Percentiles rank a stretch among this genome's conserved stretches.
phyloP scores from a whole-genome alignment of 371 early-diverging fungal species.

The Saksenaea vasiformis region DNA sequence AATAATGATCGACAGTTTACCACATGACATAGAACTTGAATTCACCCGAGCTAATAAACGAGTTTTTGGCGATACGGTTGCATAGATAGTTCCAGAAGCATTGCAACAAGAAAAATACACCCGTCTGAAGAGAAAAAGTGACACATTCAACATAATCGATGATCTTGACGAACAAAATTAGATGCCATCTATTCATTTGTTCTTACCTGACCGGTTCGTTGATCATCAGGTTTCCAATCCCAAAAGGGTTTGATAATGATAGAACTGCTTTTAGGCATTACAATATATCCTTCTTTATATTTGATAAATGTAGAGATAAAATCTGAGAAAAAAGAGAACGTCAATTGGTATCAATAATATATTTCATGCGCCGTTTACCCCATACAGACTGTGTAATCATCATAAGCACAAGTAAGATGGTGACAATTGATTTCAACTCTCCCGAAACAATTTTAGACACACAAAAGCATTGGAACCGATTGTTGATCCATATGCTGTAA shows the following conservation, averaged over 20 bases:
- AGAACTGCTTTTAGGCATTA: slow-evolving; percentile 12
- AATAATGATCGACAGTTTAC: slow-evolving; percentile 13
- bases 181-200: not conserved
- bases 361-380: slow-evolving; percentile 27
- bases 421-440: slow-evolving; percentile 48
- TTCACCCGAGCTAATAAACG: slow-evolving; percentile 39
- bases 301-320: slow-evolving; percentile 49
- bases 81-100: slow-evolving; percentile 38
- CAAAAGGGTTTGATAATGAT: slow-evolving; percentile 38
- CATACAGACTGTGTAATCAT: slow-evolving; percentile 40
- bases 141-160: slow-evolving; percentile 30
- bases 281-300: slow-evolving; percentile 43
- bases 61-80: slow-evolving; percentile 27
- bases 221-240: slow-evolving; percentile 36
- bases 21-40: slow-evolving; percentile 36
- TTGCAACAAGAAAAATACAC: slow-evolving; percentile 34
- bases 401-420: slow-evolving; percentile 40
- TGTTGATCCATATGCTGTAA: slow-evolving; percentile 32
- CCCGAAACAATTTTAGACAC: slow-evolving; percentile 35
- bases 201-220: slow-evolving; percentile 32
- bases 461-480: slow-evolving; percentile 38
- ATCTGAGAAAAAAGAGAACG: slow-evolving; percentile 19
- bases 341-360: not conserved
- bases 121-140: slow-evolving; percentile 25
- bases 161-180: slow-evolving; percentile 14